Percentiles rank a stretch among this genome's conserved stretches.
phyloP scores from a whole-genome alignment of 2,329 filamentous ascomycete species.

The Fusarium multiceps region DNA sequence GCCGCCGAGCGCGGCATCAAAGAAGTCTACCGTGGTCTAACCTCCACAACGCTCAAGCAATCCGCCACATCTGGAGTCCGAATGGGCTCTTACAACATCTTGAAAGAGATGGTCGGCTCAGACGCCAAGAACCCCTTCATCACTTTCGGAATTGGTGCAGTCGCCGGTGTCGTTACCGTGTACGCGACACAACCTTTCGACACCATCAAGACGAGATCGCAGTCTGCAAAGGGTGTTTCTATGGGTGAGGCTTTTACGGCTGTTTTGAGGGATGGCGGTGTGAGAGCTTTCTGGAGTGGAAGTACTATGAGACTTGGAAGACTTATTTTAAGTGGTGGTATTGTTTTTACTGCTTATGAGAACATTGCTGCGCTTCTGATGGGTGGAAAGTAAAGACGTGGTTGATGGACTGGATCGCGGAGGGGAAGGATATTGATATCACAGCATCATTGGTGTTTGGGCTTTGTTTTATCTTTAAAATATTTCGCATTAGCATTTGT shows the following conservation, averaged over 20 bases:
- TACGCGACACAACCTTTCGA: slow-evolving; percentile 71
- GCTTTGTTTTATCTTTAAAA: neutral
- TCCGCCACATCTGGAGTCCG: slow-evolving; percentile 59
- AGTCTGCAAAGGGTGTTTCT: slow-evolving; percentile 67
- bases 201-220: slow-evolving; percentile 71
- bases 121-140: slow-evolving; percentile 45
- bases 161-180: slow-evolving; percentile 70
- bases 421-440: no score
- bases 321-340: slow-evolving; percentile 73
- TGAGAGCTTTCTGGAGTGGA: slow-evolving; percentile 73
- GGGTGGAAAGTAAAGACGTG: slow-evolving; percentile 12
- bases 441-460: neutral
- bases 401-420: no score
- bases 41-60: slow-evolving; percentile 61
- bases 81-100: slow-evolving; percentile 61
- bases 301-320: slow-evolving; percentile 75
- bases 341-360: slow-evolving; percentile 73
- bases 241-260: slow-evolving; percentile 66
- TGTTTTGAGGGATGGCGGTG: slow-evolving; percentile 66
- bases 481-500: neutral
- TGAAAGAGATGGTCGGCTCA: slow-evolving; percentile 50
- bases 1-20: slow-evolving; percentile 54
- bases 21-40: slow-evolving; percentile 58
- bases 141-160: slow-evolving; percentile 71
- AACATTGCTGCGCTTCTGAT: slow-evolving; percentile 55